phyloP scores from a whole-genome alignment of 2,329 filamentous ascomycete genomes.

The Aspergillus spinulosporus region DNA sequence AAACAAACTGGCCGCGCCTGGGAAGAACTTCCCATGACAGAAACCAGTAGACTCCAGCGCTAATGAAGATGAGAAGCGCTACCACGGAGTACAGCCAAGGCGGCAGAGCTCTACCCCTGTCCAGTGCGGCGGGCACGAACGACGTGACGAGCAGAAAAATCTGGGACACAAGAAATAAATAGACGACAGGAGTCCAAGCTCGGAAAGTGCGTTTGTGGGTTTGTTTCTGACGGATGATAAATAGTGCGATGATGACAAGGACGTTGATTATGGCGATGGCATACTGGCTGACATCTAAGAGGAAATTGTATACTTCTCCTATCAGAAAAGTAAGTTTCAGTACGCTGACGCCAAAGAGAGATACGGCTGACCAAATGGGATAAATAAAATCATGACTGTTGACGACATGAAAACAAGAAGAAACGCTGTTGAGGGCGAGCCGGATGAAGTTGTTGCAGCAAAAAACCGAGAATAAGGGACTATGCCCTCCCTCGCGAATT shows the following conservation, averaged over 20 bases:
- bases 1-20: constrained; percentile 2
- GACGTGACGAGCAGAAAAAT: constrained; percentile 12
- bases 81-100: constrained; percentile 9
- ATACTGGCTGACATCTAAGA: constrained; percentile 36
- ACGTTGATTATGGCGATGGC: constrained; percentile 34
- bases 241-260: constrained; percentile 31
- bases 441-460: constrained; percentile 64
- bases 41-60: constrained; percentile 8
- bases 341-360: no score
- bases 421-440: constrained; percentile 65
- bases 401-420: constrained; percentile 54
- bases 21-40: constrained; percentile 10
- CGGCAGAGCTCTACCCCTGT: not conserved
- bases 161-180: constrained; percentile 10
- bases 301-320: constrained; percentile 39
- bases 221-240: constrained; percentile 22
- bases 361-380: constrained; percentile 50
- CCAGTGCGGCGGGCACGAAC: constrained; percentile 9
- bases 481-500: constrained; percentile 66
- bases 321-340: not conserved
- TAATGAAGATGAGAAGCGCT: constrained; percentile 9
- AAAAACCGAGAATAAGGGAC: constrained; percentile 63
- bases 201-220: not conserved
- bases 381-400: constrained; percentile 63
- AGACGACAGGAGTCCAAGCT: constrained; percentile 10